Evolutionary conservation across 2,329 filamentous ascomycete species (phyloP), one percentile per base, ranked within the genome.

Genomic region (Incumbomyces delicatus): DNA sequence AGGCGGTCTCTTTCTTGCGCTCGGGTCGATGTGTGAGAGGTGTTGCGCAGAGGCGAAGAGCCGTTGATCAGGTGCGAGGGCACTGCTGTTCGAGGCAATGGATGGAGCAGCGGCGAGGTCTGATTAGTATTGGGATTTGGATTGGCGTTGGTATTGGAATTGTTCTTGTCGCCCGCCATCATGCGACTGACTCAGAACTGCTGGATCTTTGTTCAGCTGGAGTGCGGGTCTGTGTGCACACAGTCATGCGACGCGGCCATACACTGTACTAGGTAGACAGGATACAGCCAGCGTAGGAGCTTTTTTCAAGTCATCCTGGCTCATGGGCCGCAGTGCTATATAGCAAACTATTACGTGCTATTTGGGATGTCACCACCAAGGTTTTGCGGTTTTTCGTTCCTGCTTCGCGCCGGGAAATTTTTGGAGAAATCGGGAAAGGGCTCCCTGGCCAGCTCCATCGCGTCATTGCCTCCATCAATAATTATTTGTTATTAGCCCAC

Each of bases 31-130:
- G 68, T 63, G 17, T 50, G 36, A 16, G 50, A 29, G 7, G 44
- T 18, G 29, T 63, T 60, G 39, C 75, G 67, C 30, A 77, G 68
- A 39, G 75, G 71, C 44, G 69, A 72, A 48, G 68, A 66, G 44
- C 75, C 76, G 60, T 80, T 79, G 41, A 74, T 56, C 48, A 81
- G 64, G 61, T 79, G 71, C 41, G 74, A 69, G 22, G 77, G 76
- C 27, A 80, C 65, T 10, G 74, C 73, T 35, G 73, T 70, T 53
- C 64, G 70, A 45, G 69, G 73, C 62, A 70, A 73, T 50, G 61
- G 66, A 29, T 49, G 47, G 17, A 53, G 35, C 11, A 51, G 45
- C 13, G 40, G 30, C 18, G 50, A 36, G 14, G 46, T 33, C 34
- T 14, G 40, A 17, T 42, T 22, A 4, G 7, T 42, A 5, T 17